Conservation (phyloP, 2,329 filamentous ascomycete genomes). For the Fusarium sp. region DNA sequence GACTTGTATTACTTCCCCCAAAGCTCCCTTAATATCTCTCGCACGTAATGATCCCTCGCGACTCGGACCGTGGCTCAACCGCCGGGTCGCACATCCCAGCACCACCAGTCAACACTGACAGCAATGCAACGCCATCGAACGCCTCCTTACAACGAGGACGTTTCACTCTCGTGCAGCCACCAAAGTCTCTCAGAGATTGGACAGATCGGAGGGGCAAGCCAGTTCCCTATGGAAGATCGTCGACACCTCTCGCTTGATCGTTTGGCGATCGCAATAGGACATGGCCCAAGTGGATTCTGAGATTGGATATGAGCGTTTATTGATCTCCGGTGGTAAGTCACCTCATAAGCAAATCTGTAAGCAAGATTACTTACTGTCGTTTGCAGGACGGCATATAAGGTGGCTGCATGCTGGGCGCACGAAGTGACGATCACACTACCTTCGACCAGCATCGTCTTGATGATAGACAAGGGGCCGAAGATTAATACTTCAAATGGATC, state of each 20-base stretch:
- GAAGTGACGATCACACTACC: too few species aligned
- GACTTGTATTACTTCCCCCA: rapidly evolving
- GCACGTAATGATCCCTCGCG: rapidly evolving
- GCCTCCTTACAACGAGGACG: neutral
- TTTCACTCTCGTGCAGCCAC: neutral
- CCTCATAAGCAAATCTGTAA: too few species aligned
- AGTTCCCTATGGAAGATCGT: rapidly evolving
- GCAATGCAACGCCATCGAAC: rapidly evolving
- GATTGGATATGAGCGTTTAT: neutral
- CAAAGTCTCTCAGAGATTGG: neutral
- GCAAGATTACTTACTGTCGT: too few species aligned
- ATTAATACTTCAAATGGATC: rapidly evolving
- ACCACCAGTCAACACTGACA: neutral
- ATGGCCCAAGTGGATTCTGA: rapidly evolving
- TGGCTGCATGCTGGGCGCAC: neutral
- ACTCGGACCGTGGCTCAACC: neutral
- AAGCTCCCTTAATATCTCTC: rapidly evolving
- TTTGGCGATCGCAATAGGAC: rapidly evolving
- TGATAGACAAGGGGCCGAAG: neutral
- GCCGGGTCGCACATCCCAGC: neutral
- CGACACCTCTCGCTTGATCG: rapidly evolving
- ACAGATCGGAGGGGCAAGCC: neutral
- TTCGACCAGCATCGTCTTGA: neutral
- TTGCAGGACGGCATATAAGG: rapidly evolving
- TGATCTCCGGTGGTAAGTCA: neutral